These are phyloP conservation scores for Phellopilus nigrolimitatus DNA, from an alignment of 1,284 basidiomycete genomes.

Conservation along the genomic window DNA sequence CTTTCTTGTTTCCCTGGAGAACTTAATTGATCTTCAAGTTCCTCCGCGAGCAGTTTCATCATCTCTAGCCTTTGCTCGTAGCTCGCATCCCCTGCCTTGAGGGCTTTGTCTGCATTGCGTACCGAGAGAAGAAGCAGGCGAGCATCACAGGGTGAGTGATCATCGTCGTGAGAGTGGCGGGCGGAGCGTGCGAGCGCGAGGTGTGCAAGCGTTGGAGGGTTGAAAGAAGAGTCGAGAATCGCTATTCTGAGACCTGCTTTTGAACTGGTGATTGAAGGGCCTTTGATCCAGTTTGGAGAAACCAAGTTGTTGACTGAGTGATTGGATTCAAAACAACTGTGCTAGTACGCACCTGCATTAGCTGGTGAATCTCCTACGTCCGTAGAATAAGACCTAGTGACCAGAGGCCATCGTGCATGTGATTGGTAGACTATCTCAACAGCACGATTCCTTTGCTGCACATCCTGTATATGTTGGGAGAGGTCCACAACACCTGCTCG, in stretches of 20 bases:
- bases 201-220: constrained; percentile 90
- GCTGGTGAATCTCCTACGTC: too few species aligned
- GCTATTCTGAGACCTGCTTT: constrained; percentile 40
- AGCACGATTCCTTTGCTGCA: constrained; percentile 42
- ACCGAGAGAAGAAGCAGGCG: constrained; percentile 82
- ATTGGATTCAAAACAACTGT: too few species aligned
- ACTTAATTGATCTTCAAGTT: constrained; percentile 32
- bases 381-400: constrained; percentile 1
- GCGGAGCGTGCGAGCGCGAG: constrained; percentile 55
- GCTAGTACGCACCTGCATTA: too few species aligned
- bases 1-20: constrained; percentile 17
- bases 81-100: constrained; percentile 70
- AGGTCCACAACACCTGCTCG: constrained; percentile 28
- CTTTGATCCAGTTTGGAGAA: too few species aligned
- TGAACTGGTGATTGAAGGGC: neutral
- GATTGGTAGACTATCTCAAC: constrained; percentile 52
- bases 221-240: constrained; percentile 90
- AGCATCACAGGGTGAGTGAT: constrained; percentile 55
- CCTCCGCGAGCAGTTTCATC: constrained; percentile 65
- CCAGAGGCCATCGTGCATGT: constrained; percentile 52
- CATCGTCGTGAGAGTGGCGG: constrained; percentile 5
- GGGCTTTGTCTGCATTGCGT: constrained; percentile 84
- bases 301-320: too few species aligned
- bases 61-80: constrained; percentile 75
- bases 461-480: constrained; percentile 35